Conservation (phyloP, 352 stramenopile genomes). For the Pythium volutum region DNA sequence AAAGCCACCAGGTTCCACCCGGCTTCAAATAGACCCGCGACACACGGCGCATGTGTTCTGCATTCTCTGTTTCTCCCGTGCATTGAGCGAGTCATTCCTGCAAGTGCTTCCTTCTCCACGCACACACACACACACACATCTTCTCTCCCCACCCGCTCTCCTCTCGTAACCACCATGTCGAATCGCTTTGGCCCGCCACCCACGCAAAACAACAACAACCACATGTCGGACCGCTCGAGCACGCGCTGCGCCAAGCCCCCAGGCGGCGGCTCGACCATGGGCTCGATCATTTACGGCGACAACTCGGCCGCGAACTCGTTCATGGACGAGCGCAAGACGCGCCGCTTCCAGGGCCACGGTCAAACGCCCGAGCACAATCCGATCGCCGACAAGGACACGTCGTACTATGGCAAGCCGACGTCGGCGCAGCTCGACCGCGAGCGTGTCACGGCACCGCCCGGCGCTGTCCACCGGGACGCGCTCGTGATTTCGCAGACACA, state of each 20-base stretch:
- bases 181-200: conserved; percentile 22
- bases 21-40: not conserved
- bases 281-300: conserved; percentile 43
- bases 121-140: no score
- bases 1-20: not conserved
- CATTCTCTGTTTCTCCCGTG: not conserved
- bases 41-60: not conserved
- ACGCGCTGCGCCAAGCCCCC: conserved; percentile 48
- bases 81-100: not conserved
- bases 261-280: conserved; percentile 40
- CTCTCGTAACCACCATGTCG: conserved; percentile 16
- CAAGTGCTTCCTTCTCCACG: conserved; percentile 2
- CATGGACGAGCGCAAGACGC: conserved; percentile 52
- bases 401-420: conserved; percentile 40
- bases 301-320: conserved; percentile 30
- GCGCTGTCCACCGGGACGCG: conserved; percentile 34
- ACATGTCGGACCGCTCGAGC: conserved; percentile 38
- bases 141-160: conserved; percentile 6
- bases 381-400: conserved; percentile 39
- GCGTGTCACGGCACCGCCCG: conserved; percentile 34
- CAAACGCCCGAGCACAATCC: conserved; percentile 37
- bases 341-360: conserved; percentile 28
- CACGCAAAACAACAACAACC: conserved; percentile 50
- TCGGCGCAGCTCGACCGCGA: conserved; percentile 40
- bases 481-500: conserved; percentile 19